phyloP scores from a whole-genome alignment of 768 basidiomycete genomes.

The Russula sp. region DNA sequence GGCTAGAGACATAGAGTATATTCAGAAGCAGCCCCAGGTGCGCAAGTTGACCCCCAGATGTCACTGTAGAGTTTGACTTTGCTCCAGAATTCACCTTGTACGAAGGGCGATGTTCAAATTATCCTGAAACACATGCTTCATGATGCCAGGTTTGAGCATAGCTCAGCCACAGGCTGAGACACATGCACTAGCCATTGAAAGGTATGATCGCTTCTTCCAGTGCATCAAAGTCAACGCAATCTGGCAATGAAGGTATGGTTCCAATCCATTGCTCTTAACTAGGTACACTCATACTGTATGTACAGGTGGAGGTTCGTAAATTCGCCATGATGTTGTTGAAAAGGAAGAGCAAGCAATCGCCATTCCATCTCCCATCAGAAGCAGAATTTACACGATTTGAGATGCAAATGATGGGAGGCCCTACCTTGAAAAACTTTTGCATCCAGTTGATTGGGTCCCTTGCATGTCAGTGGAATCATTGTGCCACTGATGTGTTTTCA shows the following conservation, averaged over 20 bases:
- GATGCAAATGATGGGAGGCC: not conserved
- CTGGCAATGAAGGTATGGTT: not conserved
- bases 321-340: not conserved
- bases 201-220: not conserved
- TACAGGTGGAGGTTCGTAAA: no score
- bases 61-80: not conserved
- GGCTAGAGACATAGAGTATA: no score
- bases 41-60: no score
- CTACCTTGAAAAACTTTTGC: not conserved
- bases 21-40: no score
- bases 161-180: not conserved
- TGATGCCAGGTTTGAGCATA: not conserved
- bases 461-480: not conserved
- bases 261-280: not conserved
- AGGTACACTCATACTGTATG: not conserved
- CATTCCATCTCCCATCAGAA: not conserved
- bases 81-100: not conserved
- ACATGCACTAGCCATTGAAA: not conserved
- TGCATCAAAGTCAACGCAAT: not conserved
- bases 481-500: not conserved
- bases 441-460: not conserved
- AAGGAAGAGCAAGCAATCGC: not conserved
- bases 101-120: not conserved
- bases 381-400: not conserved
- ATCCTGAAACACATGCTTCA: not conserved